These are phyloP conservation scores for grape (Vitis vinifera) DNA, from an alignment of 164 flowering plant species.

Conservation along the genomic window ASM3070453v1 NC_081822.1:24213501-24214000, in stretches of 20 bases:
- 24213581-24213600: not conserved
- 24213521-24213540: too few species aligned
- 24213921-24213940: too few species aligned
- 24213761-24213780: not conserved
- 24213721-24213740: not conserved
- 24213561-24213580: not conserved
- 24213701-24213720: not conserved
- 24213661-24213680: not conserved
- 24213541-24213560: not conserved
- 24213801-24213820: not conserved
- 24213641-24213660: slow-evolving; percentile 26
- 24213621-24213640: slow-evolving; percentile 14
- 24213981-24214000: not conserved
- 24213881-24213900: slow-evolving; percentile 23
- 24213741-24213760: not conserved
- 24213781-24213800: too few species aligned
- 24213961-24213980: too few species aligned
- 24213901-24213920: slow-evolving; percentile 2
- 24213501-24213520: too few species aligned
- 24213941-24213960: too few species aligned
- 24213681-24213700: slow-evolving; percentile 15
- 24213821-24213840: not conserved
- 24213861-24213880: not conserved
- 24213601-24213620: not conserved
- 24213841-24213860: slow-evolving; percentile 5